Evolutionary conservation across 176 grass and related monocot species (phyloP).

Genomic region (Hyparrhenia diplandra): DNA sequence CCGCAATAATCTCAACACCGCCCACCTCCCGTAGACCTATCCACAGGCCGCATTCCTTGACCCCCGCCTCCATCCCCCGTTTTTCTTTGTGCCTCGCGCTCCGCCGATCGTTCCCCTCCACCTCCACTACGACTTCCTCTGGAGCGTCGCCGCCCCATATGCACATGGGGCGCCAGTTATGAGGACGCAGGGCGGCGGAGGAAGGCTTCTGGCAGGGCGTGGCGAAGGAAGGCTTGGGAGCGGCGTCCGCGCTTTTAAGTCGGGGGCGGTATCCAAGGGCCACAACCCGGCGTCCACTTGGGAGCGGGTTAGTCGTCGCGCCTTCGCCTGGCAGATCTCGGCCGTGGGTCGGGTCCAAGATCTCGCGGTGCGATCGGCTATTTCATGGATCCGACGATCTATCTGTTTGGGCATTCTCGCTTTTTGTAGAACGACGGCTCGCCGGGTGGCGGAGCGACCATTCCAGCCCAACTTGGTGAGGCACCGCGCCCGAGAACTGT

Average conservation of each 20-base stretch:
- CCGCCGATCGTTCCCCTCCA: too few relatives aligned
- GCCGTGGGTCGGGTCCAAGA: neutral
- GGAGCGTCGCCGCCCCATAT: too few relatives aligned
- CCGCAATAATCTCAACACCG: too few relatives aligned
- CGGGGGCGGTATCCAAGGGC: conserved; percentile 71
- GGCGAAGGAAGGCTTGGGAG: too few relatives aligned
- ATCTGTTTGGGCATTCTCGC: neutral
- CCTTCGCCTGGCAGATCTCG: conserved; percentile 3
- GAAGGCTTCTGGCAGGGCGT: too few relatives aligned
- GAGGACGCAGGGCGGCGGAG: too few relatives aligned
- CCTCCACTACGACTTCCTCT: too few relatives aligned
- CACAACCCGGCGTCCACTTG: conserved; percentile 88
- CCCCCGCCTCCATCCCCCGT: too few relatives aligned
- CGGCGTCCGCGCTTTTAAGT: conserved; percentile 54
- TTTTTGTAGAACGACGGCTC: conserved; percentile 63
- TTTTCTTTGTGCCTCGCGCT: too few relatives aligned
- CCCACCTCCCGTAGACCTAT: too few relatives aligned
- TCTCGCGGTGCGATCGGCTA: neutral
- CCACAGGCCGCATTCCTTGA: too few relatives aligned
- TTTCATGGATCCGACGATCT: conserved; percentile 44
- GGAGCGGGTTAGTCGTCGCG: conserved; percentile 66
- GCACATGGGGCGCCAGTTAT: too few relatives aligned
- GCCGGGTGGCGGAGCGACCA: conserved; percentile 75
- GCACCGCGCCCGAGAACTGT: neutral
- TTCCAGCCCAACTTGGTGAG: conserved; percentile 78